phyloP scores from a whole-genome alignment of 192 early-diverging fungal genomes.

The Funneliformis geosporum region DNA sequence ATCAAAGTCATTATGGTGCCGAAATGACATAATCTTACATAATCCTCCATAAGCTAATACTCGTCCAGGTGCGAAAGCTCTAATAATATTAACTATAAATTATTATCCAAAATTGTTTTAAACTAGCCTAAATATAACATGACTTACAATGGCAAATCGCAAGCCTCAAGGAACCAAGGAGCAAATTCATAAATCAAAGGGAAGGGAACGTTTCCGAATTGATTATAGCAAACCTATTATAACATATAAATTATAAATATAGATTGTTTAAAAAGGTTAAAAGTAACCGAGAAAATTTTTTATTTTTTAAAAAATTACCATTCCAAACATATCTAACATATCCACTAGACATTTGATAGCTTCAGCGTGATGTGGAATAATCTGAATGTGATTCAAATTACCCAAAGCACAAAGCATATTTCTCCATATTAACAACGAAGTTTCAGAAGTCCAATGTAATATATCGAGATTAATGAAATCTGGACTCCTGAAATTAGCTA shows the following conservation, averaged over 20 bases:
- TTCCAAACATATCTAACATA: slow-evolving; percentile 65
- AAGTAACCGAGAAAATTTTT: slow-evolving; percentile 1
- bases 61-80: slow-evolving; percentile 64
- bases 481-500: slow-evolving; percentile 50
- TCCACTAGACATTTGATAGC: slow-evolving; percentile 66
- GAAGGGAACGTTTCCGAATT: slow-evolving; percentile 57
- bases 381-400: slow-evolving; percentile 68
- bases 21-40: slow-evolving; percentile 74
- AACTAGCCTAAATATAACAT: too few species aligned
- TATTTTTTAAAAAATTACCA: slow-evolving; percentile 36
- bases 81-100: slow-evolving; percentile 33
- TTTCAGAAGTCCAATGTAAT: slow-evolving; percentile 45
- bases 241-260: not conserved
- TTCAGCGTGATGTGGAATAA: slow-evolving; percentile 64
- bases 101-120: not conserved
- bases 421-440: slow-evolving; percentile 66
- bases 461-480: slow-evolving; percentile 62
- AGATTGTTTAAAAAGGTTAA: slow-evolving; percentile 8
- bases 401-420: slow-evolving; percentile 78
- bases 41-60: slow-evolving; percentile 68
- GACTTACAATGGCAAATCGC: slow-evolving; percentile 58
- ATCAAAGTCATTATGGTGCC: slow-evolving; percentile 64
- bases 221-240: slow-evolving; percentile 50
- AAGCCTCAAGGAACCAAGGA: slow-evolving; percentile 77
- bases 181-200: slow-evolving; percentile 76